Evolutionary conservation across 805 yeast genomes (phyloP), one percentile per base, ranked within the genome.

Genomic region (Cyberlindnera mrakii): DNA sequence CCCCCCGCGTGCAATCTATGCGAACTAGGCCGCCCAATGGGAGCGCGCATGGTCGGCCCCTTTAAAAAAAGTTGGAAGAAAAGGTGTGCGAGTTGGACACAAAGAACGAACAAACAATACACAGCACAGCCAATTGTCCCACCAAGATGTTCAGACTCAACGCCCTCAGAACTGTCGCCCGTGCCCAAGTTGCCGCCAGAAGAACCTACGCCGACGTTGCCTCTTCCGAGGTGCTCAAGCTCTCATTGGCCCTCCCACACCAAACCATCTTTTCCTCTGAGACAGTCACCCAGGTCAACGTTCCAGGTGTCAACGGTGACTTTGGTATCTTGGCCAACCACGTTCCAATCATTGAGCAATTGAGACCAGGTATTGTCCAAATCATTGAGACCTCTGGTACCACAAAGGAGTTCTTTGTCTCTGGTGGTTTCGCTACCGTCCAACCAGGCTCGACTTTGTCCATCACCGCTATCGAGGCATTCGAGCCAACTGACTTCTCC

Each of bases 301-400:
- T 93, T 56, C 99, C 99, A 62, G 95, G 96, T 52, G 76, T 83
- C 60, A 82, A 93, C 55, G 99, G 99, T 67, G 95, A 86, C 64
- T 79, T 91, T 70, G 99, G 99, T 86, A 79, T 93, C 54, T 74
- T 93, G 64, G 96, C 98, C 58, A 84, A 87, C 74, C 99, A 93
- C 80, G 96, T 93, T 62, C 98, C 99, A 60, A 80, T 85, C 59
- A 88, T 91, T 52, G 98, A 93, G 74, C 96, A 93, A 77, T 81
- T 93, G 66, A 78, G 82, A 63, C 96, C 99, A 58, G 99, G 99
- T 68, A 77, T 93, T 49, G 84, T 93, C 59, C 96, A 90, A 69
- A 80, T 93, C 63, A 83, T 87, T 54, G 91, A 87, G 68, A 67
- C 84, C 44, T 74, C 77, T 48, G 85, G 85, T 58, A 67, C 84